Evolutionary conservation across 2,329 filamentous ascomycete species (phyloP).

Genomic region (Kalaharituber pfeilii): DNA sequence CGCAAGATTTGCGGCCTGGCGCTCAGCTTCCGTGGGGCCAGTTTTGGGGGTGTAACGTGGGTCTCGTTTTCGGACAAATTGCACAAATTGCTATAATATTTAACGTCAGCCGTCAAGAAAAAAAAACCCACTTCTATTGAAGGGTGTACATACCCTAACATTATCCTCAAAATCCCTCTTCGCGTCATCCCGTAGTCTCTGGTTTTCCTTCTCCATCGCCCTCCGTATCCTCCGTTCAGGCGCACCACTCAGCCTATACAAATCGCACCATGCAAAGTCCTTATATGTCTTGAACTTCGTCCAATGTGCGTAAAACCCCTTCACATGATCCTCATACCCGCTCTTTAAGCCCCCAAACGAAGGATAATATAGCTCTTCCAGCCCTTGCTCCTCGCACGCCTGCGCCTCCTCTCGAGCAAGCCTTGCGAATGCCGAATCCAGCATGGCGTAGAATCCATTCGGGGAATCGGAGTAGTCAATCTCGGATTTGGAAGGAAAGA

Average conservation of each 20-base stretch:
- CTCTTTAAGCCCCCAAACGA: constrained; percentile 65
- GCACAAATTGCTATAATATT: constrained; percentile 48
- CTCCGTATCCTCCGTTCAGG: constrained; percentile 69
- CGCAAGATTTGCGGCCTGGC: constrained; percentile 59
- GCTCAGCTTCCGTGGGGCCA: constrained; percentile 55
- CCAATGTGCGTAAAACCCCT: constrained; percentile 69
- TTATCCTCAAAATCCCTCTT: constrained; percentile 83
- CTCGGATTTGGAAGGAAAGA: constrained; percentile 12
- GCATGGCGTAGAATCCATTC: constrained; percentile 67
- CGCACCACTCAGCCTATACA: constrained; percentile 65
- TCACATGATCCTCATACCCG: constrained; percentile 56
- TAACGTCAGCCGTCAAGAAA: neutral
- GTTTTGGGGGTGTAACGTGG: constrained; percentile 63
- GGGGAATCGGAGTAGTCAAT: constrained; percentile 28
- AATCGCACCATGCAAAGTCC: constrained; percentile 76
- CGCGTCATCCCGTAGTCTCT: constrained; percentile 61
- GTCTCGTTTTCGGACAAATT: constrained; percentile 81
- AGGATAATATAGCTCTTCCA: constrained; percentile 54
- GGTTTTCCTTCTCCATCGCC: constrained; percentile 91
- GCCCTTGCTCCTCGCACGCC: constrained; percentile 40
- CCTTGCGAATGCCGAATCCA: constrained; percentile 60
- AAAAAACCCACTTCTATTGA: neutral
- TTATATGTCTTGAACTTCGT: constrained; percentile 66
- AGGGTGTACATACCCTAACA: constrained; percentile 33
- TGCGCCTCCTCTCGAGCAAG: constrained; percentile 64